Evolutionary conservation across 2,329 filamentous ascomycete species (phyloP).

Genomic region (Alternaria sp.): DNA sequence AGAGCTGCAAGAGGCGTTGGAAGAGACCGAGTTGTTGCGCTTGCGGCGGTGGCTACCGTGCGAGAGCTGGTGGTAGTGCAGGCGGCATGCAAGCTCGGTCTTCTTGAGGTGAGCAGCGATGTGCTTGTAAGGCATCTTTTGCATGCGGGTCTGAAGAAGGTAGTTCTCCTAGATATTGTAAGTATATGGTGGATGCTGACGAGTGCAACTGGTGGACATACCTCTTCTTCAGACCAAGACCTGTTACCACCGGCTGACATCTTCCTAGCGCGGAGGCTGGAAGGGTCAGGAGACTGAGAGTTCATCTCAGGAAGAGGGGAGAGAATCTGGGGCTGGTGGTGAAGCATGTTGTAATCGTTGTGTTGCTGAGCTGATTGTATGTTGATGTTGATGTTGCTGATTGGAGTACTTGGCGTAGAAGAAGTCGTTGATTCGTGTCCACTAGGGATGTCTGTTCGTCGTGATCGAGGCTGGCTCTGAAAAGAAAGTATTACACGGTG

Average conservation of each 20-base stretch:
- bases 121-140: constrained; percentile 92
- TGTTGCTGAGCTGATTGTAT: not conserved
- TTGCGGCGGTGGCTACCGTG: constrained; percentile 83
- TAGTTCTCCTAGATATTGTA: constrained; percentile 72
- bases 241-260: constrained; percentile 75
- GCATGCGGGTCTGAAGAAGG: constrained; percentile 80
- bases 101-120: constrained; percentile 86
- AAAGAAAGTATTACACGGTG: constrained; percentile 48
- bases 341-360: constrained; percentile 40
- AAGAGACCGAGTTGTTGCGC: constrained; percentile 74
- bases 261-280: constrained; percentile 71
- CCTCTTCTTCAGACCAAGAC: constrained; percentile 87
- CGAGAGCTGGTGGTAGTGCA: constrained; percentile 86
- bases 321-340: constrained; percentile 48
- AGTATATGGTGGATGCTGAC: constrained; percentile 6
- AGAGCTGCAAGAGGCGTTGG: constrained; percentile 53
- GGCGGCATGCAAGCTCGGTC: constrained; percentile 83
- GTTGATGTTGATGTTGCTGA: constrained; percentile 45
- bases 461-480: constrained; percentile 46
- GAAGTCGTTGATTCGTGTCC: constrained; percentile 34
- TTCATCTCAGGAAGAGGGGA: constrained; percentile 49
- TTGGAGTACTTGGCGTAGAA: constrained; percentile 2
- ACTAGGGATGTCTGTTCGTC: constrained; percentile 55
- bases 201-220: constrained; percentile 49
- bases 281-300: constrained; percentile 33